These are phyloP conservation scores for Lyophyllum decastes DNA, from an alignment of 768 basidiomycete species.

Conservation along the genomic window DNA sequence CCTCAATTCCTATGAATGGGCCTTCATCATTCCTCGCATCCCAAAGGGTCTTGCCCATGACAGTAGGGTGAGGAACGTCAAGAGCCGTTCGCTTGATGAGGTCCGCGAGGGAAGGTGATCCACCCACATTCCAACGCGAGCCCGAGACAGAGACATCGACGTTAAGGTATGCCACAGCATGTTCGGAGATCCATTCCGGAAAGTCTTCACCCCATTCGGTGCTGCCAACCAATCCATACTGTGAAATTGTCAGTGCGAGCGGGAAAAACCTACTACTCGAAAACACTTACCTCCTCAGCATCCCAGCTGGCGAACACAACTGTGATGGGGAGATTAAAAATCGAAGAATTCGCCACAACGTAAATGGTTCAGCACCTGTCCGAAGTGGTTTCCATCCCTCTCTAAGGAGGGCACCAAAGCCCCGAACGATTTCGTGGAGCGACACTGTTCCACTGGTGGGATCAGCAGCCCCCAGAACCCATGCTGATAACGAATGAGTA, in stretches of 20 bases:
- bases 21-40: conserved; percentile 70
- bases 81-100: conserved; percentile 69
- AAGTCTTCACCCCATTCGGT: conserved; percentile 98
- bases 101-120: conserved; percentile 83
- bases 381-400: conserved; percentile 84
- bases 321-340: conserved; percentile 11
- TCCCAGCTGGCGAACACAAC: conserved; percentile 78
- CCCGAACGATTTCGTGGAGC: conserved; percentile 75
- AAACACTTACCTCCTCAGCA: conserved; percentile 61
- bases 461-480: conserved; percentile 83
- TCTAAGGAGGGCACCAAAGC: conserved; percentile 65
- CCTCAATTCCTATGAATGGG: conserved; percentile 36
- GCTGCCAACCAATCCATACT: conserved; percentile 76
- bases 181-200: conserved; percentile 70
- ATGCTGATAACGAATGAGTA: conserved; percentile 35
- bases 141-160: conserved; percentile 70
- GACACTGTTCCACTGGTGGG: conserved; percentile 81
- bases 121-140: conserved; percentile 54
- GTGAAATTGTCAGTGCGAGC: conserved; percentile 4
- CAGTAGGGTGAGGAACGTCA: conserved; percentile 74
- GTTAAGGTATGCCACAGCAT: conserved; percentile 88
- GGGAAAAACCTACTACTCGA: neutral
- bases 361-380: conserved; percentile 35
- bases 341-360: neutral
- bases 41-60: conserved; percentile 70